phyloP scores from a whole-genome alignment of 306 rosid species.

The Hippophae tibetana region DNA sequence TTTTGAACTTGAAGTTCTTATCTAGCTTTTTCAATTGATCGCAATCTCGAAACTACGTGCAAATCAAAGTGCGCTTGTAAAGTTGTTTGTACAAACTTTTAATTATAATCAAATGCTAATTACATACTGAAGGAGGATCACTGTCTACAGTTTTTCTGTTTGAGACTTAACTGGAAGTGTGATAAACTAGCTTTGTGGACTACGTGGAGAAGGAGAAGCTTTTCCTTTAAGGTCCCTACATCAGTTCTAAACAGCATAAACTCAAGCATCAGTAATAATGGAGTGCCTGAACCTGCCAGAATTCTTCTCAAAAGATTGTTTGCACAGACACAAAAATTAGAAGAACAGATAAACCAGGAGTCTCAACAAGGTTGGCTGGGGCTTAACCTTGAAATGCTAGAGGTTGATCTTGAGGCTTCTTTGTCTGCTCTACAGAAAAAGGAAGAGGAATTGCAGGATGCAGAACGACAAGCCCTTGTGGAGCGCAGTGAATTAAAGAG shows the following conservation, averaged over 20 bases:
- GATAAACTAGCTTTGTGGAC: conserved; percentile 21
- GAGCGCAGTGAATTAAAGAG: conserved; percentile 45
- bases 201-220: conserved; percentile 19
- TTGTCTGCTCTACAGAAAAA: conserved; percentile 52
- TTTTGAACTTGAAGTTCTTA: too few species aligned
- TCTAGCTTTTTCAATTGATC: too few species aligned
- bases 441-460: conserved; percentile 70
- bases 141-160: conserved; percentile 44
- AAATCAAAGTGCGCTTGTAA: neutral
- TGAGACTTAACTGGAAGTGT: conserved; percentile 29
- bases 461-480: conserved; percentile 45
- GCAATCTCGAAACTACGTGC: too few species aligned
- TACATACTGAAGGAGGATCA: neutral
- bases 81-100: neutral
- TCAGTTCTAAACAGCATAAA: conserved; percentile 37
- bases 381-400: conserved; percentile 48
- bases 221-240: conserved; percentile 26
- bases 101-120: neutral
- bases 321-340: conserved; percentile 69
- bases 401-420: conserved; percentile 61
- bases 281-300: conserved; percentile 63
- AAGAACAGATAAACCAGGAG: conserved; percentile 38
- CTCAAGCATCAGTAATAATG: conserved; percentile 38
- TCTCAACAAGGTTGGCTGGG: conserved; percentile 32
- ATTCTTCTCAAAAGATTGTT: conserved; percentile 73